Conservation (phyloP, 352 stramenopile species). For the Blastocystis sp. region DNA sequence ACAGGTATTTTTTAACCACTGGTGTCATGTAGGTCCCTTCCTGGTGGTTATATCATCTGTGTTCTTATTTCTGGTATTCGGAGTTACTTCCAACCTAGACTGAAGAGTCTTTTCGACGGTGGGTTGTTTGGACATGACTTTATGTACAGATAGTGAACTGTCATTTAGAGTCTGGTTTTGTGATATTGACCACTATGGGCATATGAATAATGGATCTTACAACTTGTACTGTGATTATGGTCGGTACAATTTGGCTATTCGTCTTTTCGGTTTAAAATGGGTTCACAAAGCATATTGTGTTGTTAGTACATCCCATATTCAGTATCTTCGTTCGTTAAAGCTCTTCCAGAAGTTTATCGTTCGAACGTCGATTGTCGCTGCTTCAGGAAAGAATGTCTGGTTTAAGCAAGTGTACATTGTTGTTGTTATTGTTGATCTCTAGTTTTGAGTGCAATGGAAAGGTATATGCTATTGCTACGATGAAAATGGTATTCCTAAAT, state of each 20-base stretch:
- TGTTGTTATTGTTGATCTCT: neutral
- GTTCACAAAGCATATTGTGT: neutral
- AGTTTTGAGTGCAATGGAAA: slow-evolving; percentile 31
- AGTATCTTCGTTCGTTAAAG: slow-evolving; percentile 45
- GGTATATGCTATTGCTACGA: slow-evolving; percentile 41
- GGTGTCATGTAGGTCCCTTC: slow-evolving; percentile 5
- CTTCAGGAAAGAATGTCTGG: slow-evolving; percentile 21
- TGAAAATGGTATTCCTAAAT: slow-evolving; percentile 57
- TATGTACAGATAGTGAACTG: neutral
- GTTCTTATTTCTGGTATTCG: neutral
- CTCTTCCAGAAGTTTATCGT: slow-evolving; percentile 52
- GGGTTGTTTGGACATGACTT: neutral
- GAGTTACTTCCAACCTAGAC: neutral
- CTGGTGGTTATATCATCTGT: neutral
- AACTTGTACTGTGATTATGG: slow-evolving; percentile 60
- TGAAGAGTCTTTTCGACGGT: neutral
- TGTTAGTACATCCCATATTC: slow-evolving; percentile 2
- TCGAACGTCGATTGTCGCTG: slow-evolving; percentile 31
- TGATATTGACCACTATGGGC: slow-evolving; percentile 28
- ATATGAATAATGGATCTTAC: slow-evolving; percentile 45
- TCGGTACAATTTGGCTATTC: slow-evolving; percentile 22
- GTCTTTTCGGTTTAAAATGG: slow-evolving; percentile 24
- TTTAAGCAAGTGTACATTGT: slow-evolving; percentile 15
- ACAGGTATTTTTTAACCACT: neutral
- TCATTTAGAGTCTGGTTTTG: slow-evolving; percentile 31